Evolutionary conservation across 75 land plant species (phyloP).

Genomic region (Pseudotsuga menziesii): DNA sequence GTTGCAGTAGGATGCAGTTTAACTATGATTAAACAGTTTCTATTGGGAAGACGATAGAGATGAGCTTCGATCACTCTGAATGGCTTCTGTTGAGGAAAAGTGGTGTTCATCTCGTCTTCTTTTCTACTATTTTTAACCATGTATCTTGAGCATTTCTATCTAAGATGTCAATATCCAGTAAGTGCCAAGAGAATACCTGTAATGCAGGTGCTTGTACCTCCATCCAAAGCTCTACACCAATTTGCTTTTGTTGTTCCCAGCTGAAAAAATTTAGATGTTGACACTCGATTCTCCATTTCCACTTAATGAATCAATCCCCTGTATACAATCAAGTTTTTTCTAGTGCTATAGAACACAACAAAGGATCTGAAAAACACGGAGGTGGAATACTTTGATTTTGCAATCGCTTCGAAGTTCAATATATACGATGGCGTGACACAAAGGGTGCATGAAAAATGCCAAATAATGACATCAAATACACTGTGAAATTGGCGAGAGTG

Average conservation of each 20-base stretch:
- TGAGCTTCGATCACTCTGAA: conserved; percentile 17
- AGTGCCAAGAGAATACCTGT: conserved; percentile 16
- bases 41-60: neutral
- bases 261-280: neutral
- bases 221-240: conserved; percentile 23
- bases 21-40: neutral
- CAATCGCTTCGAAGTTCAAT: too few relatives aligned
- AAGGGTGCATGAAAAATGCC: too few relatives aligned
- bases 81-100: conserved; percentile 13
- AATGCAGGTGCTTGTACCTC: conserved; percentile 25
- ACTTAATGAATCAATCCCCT: neutral
- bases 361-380: too few relatives aligned
- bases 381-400: too few relatives aligned
- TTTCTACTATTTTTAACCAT: too few relatives aligned
- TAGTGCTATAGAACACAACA: too few relatives aligned
- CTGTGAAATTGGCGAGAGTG: too few relatives aligned
- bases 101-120: conserved; percentile 18
- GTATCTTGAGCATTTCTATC: too few relatives aligned
- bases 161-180: too few relatives aligned
- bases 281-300: neutral
- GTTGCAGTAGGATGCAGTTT: conserved; percentile 18
- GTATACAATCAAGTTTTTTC: neutral
- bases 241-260: conserved; percentile 22
- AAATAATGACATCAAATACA: too few relatives aligned
- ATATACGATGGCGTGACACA: too few relatives aligned